phyloP scores from a whole-genome alignment of 1,139 yeast species.

The Taphrina betulina region DNA sequence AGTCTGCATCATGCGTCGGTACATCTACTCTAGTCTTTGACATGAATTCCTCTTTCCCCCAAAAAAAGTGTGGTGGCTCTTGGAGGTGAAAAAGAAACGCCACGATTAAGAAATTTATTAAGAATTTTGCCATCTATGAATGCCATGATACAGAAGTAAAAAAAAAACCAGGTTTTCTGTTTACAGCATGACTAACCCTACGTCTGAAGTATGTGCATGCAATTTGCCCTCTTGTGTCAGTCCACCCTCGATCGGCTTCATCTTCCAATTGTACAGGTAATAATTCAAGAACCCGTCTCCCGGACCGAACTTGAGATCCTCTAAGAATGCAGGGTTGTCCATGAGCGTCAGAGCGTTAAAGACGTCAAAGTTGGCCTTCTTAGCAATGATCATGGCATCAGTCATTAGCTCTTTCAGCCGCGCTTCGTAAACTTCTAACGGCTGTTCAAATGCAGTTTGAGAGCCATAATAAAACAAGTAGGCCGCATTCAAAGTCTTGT shows the following conservation, averaged over 20 bases:
- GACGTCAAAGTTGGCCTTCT: conserved; percentile 70
- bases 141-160: too few relatives aligned
- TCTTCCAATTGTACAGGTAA: conserved; percentile 84
- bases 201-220: conserved; percentile 19
- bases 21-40: neutral
- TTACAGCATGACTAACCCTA: conserved; percentile 28
- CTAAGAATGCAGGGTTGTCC: conserved; percentile 80
- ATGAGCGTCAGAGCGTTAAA: conserved; percentile 89
- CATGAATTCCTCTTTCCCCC: too few relatives aligned
- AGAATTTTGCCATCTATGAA: too few relatives aligned
- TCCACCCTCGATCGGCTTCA: conserved; percentile 42
- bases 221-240: conserved; percentile 20
- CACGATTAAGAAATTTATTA: too few relatives aligned
- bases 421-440: conserved; percentile 49
- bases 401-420: conserved; percentile 62
- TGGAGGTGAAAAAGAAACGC: too few relatives aligned
- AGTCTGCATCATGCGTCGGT: conserved; percentile 16
- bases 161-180: too few relatives aligned
- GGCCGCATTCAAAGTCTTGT: conserved; percentile 76
- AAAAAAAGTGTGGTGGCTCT: too few relatives aligned
- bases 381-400: conserved; percentile 78
- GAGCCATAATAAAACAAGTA: conserved; percentile 89
- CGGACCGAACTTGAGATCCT: conserved; percentile 80
- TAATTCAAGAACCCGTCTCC: conserved; percentile 93
- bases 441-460: conserved; percentile 50